Evolutionary conservation across 2,329 filamentous ascomycete species (phyloP), one percentile per base, ranked within the genome.

Genomic region (Alternaria metachromatica): DNA sequence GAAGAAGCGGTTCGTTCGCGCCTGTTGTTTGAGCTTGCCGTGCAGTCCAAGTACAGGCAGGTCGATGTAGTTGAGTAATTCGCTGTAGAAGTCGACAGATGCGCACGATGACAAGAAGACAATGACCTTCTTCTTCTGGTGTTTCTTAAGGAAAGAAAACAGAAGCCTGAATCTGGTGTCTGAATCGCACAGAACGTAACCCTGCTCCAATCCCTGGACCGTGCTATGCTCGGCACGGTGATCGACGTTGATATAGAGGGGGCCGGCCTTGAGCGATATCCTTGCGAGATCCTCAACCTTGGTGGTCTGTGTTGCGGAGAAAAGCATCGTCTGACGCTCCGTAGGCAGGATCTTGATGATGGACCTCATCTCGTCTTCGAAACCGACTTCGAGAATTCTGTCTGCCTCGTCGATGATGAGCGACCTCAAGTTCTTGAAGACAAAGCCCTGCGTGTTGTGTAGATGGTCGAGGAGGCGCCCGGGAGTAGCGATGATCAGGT

Each of bases 1-100:
- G 80, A 98, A 99, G 80, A 99, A 99, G 1, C 94, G 97, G 78
- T 96, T 97, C 23, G 96, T 99, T n/a, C 96, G 92, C 81, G 97
- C 97, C 82, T 97, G 94, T 82, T 99, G 96, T 83, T 99, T 99
- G 82, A 97, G 93, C 83, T 99, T 97, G 33, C 80, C 96, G 80
- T 96, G 93, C 8, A 97, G 85, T 72, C 93, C 91, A 46, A 97
- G 86, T 3, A 96, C 92, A 6, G 92, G 94, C 44, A 97, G 87
- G 80, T 98, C 96, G 75, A 98, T 97, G 83, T 97, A 98, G 84
- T 98, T 98, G 71, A 99, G 89, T 26, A 99, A 62, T 80, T 98
- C 94, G 25, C 92, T 89, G 82, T 97, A 94, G 82, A 98, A 99
- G 80, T 97, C 97, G 75, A 98, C 95, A 70, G 92, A 96, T 76